phyloP scores from a whole-genome alignment of 2,329 filamentous ascomycete genomes.

The Pseudogymnoascus sp. region DNA sequence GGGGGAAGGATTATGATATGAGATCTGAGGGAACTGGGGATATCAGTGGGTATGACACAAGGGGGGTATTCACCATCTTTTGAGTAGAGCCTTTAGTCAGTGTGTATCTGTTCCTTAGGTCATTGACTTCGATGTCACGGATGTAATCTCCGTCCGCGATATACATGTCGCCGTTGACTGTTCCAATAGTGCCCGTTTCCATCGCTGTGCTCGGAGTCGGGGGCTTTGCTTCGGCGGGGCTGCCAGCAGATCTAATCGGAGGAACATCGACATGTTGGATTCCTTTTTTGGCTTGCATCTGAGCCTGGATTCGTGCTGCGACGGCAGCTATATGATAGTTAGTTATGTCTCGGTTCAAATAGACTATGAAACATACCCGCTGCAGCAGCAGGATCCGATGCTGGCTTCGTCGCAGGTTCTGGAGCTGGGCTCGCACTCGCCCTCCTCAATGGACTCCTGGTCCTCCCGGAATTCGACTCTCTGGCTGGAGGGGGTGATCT shows the following conservation, averaged over 20 bases:
- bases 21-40: conserved; percentile 29
- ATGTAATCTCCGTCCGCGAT: conserved; percentile 96
- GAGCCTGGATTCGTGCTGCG: conserved; percentile 78
- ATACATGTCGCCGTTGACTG: conserved; percentile 78
- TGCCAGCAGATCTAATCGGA: conserved; percentile 58
- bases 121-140: conserved; percentile 98
- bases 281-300: conserved; percentile 77
- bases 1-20: conserved; percentile 30
- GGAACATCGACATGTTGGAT: conserved; percentile 87
- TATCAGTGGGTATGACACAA: conserved; percentile 61
- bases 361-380: conserved; percentile 50
- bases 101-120: conserved; percentile 91
- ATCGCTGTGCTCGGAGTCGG: conserved; percentile 15
- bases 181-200: conserved; percentile 34
- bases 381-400: conserved; percentile 65
- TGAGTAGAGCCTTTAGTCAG: conserved; percentile 95
- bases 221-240: conserved; percentile 4
- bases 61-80: conserved; percentile 96
- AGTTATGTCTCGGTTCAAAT: background rate
- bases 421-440: conserved; percentile 24
- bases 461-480: conserved; percentile 62
- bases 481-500: conserved; percentile 64
- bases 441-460: conserved; percentile 60
- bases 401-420: conserved; percentile 34
- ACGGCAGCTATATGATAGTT: conserved; percentile 57